Evolutionary conservation across 805 yeast genomes (phyloP), one percentile per base, ranked within the genome.

Genomic region (Candida schatavii): DNA sequence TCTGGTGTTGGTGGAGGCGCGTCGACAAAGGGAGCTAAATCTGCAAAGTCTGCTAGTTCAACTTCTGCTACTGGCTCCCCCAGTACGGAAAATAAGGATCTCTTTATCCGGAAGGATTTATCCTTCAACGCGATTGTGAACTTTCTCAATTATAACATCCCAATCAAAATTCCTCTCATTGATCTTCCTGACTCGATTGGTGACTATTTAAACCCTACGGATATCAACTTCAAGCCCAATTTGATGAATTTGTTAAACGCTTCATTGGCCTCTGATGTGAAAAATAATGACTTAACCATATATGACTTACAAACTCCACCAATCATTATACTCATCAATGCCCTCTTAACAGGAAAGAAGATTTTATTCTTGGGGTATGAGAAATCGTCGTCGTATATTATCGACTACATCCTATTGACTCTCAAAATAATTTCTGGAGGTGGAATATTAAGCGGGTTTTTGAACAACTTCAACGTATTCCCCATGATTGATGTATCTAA

Each of bases 401-500:
- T 68, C 59, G 64, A 59, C 65, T 55, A 64, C 60, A 32, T 61
- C 45, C 42, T 74, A 63, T 43, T 74, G 53, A 52, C 66, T 39
- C 41, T 63, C 59, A 57, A 74, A 56, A 53, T 79, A 33, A 66
- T 75, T 38, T 53, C 66, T 40, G 67, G 74, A 28, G 62, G 68
- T 36, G 64, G 79, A 40, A 59, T 76, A 42, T 50, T 74, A 54
- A 51, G 72, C 48, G 68, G 76, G 38, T 35, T 66, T 34, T 52
- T 68, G 25, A 54, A 62, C 20, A 51, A 65, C 60, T 51, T 58
- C 64, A 53, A 69, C 61, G 46, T 78, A 19, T 75, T 77, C 49
- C 89, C 89, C 2, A 72, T 80, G 23, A 64, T 81, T 32, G 89
- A 83, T 47, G 74, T 82, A 1, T 77, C 83, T 2, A 74, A 79